These are phyloP conservation scores for Pulveroboletus sp. DNA, from an alignment of 768 basidiomycete genomes.

Conservation along the genomic window DNA sequence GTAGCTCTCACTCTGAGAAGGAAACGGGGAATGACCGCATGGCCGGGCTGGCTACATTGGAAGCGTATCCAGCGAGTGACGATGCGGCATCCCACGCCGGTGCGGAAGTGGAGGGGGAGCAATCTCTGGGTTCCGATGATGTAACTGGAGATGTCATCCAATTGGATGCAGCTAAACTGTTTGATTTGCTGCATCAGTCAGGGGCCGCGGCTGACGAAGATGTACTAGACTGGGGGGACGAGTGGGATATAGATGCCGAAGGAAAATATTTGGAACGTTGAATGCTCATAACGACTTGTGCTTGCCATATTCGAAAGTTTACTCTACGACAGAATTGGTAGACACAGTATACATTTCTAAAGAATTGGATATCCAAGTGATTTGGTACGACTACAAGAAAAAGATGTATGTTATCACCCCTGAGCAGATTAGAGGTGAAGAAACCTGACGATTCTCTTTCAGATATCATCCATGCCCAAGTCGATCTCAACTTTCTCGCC, in stretches of 20 bases:
- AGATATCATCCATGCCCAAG: conserved; percentile 87
- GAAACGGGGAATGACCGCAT: background rate
- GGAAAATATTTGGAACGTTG: conserved; percentile 1
- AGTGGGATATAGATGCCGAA: conserved; percentile 21
- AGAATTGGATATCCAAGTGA: background rate
- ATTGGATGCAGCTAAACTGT: conserved; percentile 17
- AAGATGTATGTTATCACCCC: background rate
- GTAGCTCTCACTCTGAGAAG: conserved; percentile 34
- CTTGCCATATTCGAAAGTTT: too few species aligned
- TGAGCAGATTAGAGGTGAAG: background rate
- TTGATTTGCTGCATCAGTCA: conserved; percentile 24
- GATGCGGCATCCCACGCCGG: conserved; percentile 2
- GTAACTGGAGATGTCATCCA: conserved; percentile 4
- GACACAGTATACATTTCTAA: conserved; percentile 1
- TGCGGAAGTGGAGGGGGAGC: conserved; percentile 14
- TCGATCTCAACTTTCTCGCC: conserved; percentile 96
- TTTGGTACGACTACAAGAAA: background rate
- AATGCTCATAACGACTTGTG: background rate
- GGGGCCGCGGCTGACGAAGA: conserved; percentile 27
- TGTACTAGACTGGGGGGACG: conserved; percentile 30
- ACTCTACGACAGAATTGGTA: too few species aligned
- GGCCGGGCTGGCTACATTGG: conserved; percentile 22
- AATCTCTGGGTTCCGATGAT: conserved; percentile 13
- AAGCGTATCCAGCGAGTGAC: conserved; percentile 23
- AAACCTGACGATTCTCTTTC: conserved; percentile 16